phyloP scores from a whole-genome alignment of 306 rosid species.

The Vachellia collinsii region DNA sequence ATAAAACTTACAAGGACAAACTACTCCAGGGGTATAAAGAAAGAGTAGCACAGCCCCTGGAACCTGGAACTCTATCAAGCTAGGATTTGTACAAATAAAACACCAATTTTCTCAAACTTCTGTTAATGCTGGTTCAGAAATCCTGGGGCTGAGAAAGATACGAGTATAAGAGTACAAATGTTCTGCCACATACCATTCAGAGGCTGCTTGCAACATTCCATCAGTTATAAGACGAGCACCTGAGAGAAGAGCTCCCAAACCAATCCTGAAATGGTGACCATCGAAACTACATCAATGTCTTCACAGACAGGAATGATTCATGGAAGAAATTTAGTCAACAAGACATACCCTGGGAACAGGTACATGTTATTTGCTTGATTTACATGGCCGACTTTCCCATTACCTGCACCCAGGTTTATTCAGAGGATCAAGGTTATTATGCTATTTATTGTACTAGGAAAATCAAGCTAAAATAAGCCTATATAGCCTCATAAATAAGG shows the following conservation, averaged over 20 bases:
- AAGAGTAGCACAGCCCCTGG: constrained; percentile 17
- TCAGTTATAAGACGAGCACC: constrained; percentile 90
- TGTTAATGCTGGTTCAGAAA: constrained; percentile 11
- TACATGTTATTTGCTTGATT: constrained; percentile 99
- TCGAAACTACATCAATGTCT: constrained; percentile 24
- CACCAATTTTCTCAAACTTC: constrained; percentile 22
- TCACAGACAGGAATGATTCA: constrained; percentile 11
- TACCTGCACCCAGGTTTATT: constrained; percentile 57
- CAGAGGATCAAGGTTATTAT: constrained; percentile 28
- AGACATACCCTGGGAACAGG: constrained; percentile 90
- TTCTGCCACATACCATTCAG: constrained; percentile 75
- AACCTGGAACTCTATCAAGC: constrained; percentile 23
- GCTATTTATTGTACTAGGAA: constrained; percentile 19
- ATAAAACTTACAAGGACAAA: constrained; percentile 2
- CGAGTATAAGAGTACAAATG: constrained; percentile 11
- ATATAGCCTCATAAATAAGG: constrained; percentile 27
- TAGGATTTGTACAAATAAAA: constrained; percentile 23
- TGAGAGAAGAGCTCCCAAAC: constrained; percentile 88
- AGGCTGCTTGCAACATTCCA: constrained; percentile 97
- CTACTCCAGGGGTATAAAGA: constrained; percentile 11
- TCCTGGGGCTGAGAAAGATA: constrained; percentile 18
- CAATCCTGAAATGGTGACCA: constrained; percentile 70
- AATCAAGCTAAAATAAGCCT: constrained; percentile 7
- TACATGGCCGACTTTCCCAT: constrained; percentile 88
- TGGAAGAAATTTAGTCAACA: constrained; percentile 27